Percentiles rank a stretch among this genome's conserved stretches.
phyloP scores from a whole-genome alignment of 371 early-diverging fungal species.

The Mucor lusitanicus region DNA sequence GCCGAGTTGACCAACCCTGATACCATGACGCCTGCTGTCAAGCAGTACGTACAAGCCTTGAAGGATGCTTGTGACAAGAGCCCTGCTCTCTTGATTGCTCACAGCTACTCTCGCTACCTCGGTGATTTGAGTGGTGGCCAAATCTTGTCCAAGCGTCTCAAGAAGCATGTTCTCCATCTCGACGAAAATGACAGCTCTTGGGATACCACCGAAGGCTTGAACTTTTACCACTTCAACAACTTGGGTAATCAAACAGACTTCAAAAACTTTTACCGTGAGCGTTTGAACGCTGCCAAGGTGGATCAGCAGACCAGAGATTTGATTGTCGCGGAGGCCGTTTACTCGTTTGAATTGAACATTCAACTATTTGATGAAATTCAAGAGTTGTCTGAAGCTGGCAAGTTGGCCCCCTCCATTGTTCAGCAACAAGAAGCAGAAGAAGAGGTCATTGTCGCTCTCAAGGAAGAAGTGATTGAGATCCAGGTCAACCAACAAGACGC shows the following conservation, averaged over 20 bases:
- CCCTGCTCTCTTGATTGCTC: constrained; percentile 60
- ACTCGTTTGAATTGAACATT: constrained; percentile 51
- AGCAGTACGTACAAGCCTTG: constrained; percentile 52
- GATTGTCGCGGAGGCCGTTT: constrained; percentile 44
- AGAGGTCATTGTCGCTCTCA: background rate
- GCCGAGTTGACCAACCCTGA: constrained; percentile 33
- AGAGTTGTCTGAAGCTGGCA: constrained; percentile 31
- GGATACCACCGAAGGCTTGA: constrained; percentile 50
- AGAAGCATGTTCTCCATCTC: constrained; percentile 48
- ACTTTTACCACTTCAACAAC: constrained; percentile 52
- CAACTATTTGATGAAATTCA: constrained; percentile 52
- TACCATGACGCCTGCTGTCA: constrained; percentile 58
- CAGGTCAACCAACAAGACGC: background rate
- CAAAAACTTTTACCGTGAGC: constrained; percentile 59
- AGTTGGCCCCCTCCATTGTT: constrained; percentile 22
- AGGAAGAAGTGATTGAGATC: background rate
- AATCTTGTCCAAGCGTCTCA: constrained; percentile 56
- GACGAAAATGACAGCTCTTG: constrained; percentile 36
- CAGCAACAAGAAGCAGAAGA: background rate
- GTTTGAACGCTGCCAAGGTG: constrained; percentile 51
- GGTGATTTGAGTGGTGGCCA: constrained; percentile 70
- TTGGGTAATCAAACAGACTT: constrained; percentile 59
- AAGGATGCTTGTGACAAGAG: constrained; percentile 44
- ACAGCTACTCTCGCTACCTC: constrained; percentile 63
- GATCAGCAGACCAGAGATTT: constrained; percentile 33